Evolutionary conservation across 1,139 yeast genomes (phyloP), one percentile per base, ranked within the genome.

Genomic region (Hemisphaericaspora xylanilytica): DNA sequence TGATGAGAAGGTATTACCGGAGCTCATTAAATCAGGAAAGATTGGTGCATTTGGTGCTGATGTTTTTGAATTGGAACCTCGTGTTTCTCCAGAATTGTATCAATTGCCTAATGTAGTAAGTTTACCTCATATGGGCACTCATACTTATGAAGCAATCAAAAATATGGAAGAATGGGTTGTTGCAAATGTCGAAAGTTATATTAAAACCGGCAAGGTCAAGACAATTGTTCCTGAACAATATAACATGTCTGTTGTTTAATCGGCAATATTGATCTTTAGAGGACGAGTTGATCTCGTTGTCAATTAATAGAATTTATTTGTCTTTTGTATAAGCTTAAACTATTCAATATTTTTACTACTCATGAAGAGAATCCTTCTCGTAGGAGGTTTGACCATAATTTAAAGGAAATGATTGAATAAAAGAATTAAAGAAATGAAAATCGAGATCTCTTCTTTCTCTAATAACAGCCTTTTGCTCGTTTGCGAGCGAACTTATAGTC

Each of bases 61-160:
- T 58, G 97, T 89, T 25, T 85, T 79, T 61, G 96, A 87, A 56
- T 65, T 73, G 48, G 97, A 90, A 64, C 97, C 97, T 6, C 52
- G 77, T 46, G 81, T 80, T 14, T 72, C 82, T 27, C 59, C 69
- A 50, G 87, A 82, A 44, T 63, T 84, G 44, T 62, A 74, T 36
- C 65, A 67, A 13, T 56, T 77, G 50, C 78, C 79, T 4, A 77
- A 79, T 43, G 87, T 81, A 12, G 70, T 82, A 10, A 72, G 83
- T 31, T 67, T 83, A 49, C 95, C 95, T 14, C 95, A 88, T 57
- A 78, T 85, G 82, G 96, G 95, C 22, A 86, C 96, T 0, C 81
- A 78, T 57, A 71, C 92, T 2, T 58, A 61, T 33, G 85, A 80
- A 55, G 77, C 85, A 2, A 65, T 75, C 37, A 56, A 60, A 42